Evolutionary conservation across 176 grass and related monocot genomes (phyloP).

Genomic region (Puya raimondii): DNA sequence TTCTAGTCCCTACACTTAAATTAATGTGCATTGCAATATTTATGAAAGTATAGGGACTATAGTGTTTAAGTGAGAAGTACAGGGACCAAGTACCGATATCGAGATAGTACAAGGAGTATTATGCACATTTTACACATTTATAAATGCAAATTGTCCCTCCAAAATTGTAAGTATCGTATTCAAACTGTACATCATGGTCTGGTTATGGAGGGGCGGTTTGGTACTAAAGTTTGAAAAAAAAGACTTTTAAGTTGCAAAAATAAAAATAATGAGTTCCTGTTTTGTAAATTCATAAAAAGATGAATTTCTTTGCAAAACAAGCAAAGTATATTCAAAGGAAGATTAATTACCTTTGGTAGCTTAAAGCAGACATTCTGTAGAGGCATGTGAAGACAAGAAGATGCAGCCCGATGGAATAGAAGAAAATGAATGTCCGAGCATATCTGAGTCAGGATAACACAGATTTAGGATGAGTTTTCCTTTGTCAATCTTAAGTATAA

Average conservation of each 20-base stretch:
- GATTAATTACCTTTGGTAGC: conserved; percentile 67
- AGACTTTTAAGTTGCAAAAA: conserved; percentile 4
- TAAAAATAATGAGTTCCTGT: background rate
- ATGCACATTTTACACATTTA: no score
- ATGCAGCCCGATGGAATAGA: conserved; percentile 99
- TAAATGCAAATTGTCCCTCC: no score
- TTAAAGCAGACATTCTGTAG: conserved; percentile 97
- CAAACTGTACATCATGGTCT: conserved; percentile 18
- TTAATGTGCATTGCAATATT: no score
- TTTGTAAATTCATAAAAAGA: background rate
- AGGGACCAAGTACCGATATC: no score
- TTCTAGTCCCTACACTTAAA: no score
- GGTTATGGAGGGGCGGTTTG: background rate
- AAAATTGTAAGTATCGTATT: background rate
- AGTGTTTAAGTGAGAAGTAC: no score
- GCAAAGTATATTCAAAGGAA: background rate
- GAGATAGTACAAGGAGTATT: no score
- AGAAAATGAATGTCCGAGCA: conserved; percentile 94
- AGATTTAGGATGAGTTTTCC: background rate
- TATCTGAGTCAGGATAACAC: conserved; percentile 33
- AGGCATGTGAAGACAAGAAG: conserved; percentile 95
- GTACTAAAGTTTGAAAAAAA: background rate
- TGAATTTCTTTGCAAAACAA: no score
- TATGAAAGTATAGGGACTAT: no score
- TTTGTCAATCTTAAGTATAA: background rate